Evolutionary conservation across 306 rosid genomes (phyloP), one percentile per base, ranked within the genome.

Genomic region (Acacia acuminata): DNA sequence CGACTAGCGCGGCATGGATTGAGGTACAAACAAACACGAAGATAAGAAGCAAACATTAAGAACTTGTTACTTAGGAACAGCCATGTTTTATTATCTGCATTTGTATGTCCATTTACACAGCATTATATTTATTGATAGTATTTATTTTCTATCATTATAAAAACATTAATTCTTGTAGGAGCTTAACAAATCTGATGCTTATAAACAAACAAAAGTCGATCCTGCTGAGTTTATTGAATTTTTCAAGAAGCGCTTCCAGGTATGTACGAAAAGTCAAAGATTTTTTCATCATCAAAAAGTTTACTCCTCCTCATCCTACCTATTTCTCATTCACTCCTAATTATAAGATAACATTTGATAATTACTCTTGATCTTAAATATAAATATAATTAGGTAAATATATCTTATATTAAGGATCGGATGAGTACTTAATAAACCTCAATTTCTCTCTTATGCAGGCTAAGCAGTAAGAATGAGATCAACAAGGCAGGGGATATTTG

Each of bases 121-220:
- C 75, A 69, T 15, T 0, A 13, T 5, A 15, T 50, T 13, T 5
- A 13, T 50, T 14, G 20, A 50, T 32, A 3, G 4, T 15, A 50
- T 50, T 16, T 50, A 50, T 14, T 45, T 45, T 45, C 14, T 45
- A 45, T 48, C 17, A 12, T 50, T 50, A 32, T 3, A 32, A 50
- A 53, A 53, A 2, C 38, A 45, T 45, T 2, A 67, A 1, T 17
- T 38, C 81, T 70, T 73, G 82, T 84, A 90, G 96, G 90, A 84
- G 85, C 2, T 92, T 70, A 90, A 90, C 88, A 88, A 90, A 75
- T 74, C 79, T 3, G 86, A 91, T 48, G 92, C 94, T 56, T 93
- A 93, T 45, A 90, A 87, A 85, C 89, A 76, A 25, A 93, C 95
- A 66, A 91, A 90, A 83, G 10, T 77, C 58, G 82, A 93, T 81